Conservation (phyloP, 2,329 filamentous ascomycete species). For the Escovopsis weberi region DNA sequence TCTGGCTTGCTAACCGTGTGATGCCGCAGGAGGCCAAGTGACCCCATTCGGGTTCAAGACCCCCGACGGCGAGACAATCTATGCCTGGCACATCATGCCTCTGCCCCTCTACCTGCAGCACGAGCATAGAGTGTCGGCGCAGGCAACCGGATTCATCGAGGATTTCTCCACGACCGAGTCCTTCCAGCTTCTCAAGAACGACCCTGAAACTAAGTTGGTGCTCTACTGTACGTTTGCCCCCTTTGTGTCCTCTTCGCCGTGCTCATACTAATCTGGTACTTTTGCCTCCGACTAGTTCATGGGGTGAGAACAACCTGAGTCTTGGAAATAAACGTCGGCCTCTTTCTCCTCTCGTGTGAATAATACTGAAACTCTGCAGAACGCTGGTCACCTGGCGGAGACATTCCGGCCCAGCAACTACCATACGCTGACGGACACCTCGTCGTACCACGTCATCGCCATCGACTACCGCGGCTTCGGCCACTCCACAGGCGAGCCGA, state of each 20-base stretch:
- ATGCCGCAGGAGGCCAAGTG: constrained; percentile 59
- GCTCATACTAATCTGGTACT: background rate
- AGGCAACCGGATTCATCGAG: constrained; percentile 31
- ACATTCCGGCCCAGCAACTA: constrained; percentile 63
- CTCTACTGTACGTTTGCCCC: constrained; percentile 40
- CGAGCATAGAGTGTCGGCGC: constrained; percentile 44
- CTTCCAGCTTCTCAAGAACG: constrained; percentile 46
- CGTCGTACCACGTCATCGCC: constrained; percentile 66
- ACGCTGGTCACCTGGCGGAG: constrained; percentile 76
- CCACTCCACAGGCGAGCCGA: constrained; percentile 62
- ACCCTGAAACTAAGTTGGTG: constrained; percentile 48
- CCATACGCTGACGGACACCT: constrained; percentile 58
- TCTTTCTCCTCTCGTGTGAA: constrained; percentile 14
- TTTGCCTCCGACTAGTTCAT: constrained; percentile 32
- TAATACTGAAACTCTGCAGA: constrained; percentile 32
- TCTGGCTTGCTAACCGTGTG: background rate
- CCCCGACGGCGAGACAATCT: constrained; percentile 61
- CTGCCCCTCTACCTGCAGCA: constrained; percentile 61
- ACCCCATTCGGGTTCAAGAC: constrained; percentile 70
- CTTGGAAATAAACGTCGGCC: background rate
- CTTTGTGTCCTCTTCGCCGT: background rate
- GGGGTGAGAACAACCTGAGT: constrained; percentile 33
- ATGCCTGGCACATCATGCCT: constrained; percentile 84
- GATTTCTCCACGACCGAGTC: constrained; percentile 43
- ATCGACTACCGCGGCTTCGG: constrained; percentile 89